Percentiles rank a stretch among this genome's conserved stretches.
phyloP scores from a whole-genome alignment of 1,139 yeast species.

The Yamadazyma jaroonii region DNA sequence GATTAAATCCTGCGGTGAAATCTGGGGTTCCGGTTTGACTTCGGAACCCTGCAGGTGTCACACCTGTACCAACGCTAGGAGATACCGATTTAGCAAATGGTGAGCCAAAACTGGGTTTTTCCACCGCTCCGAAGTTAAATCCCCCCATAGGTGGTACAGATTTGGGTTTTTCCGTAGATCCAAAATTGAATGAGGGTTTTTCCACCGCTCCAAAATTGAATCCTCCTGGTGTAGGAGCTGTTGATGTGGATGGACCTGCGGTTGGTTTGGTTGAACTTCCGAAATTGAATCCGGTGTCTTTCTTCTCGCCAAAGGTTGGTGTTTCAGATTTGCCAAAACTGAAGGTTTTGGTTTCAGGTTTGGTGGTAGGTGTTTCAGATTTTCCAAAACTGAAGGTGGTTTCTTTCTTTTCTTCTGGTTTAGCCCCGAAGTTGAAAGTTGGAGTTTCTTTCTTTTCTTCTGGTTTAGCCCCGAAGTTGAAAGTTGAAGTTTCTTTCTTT shows the following conservation, averaged over 20 bases:
- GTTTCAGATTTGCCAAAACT: too few species aligned
- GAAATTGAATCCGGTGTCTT: too few species aligned
- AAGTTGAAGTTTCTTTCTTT: conserved; percentile 6
- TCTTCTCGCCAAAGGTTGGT: too few species aligned
- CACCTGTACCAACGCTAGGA: conserved; percentile 6
- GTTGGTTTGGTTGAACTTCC: background rate
- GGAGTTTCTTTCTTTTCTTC: background rate
- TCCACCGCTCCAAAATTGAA: conserved; percentile 17
- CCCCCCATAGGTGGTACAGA: conserved; percentile 1
- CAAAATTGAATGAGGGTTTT: conserved; percentile 11
- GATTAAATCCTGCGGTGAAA: background rate
- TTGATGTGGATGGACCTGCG: too few species aligned
- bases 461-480: conserved; percentile 4
- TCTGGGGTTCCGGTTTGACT: conserved; percentile 16
- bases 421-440: background rate
- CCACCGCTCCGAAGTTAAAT: conserved; percentile 6
- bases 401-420: background rate
- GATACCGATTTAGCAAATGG: conserved; percentile 8
- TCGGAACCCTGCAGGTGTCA: too few species aligned
- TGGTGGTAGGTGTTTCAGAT: too few species aligned
- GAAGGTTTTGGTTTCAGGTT: too few species aligned
- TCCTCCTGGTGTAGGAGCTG: background rate
- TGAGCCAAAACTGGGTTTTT: conserved; percentile 1
- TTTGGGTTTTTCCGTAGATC: conserved; percentile 11
- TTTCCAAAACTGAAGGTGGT: background rate